phyloP scores from a whole-genome alignment of 2,329 filamentous ascomycete genomes.

The Cryphonectria nitschkei region DNA sequence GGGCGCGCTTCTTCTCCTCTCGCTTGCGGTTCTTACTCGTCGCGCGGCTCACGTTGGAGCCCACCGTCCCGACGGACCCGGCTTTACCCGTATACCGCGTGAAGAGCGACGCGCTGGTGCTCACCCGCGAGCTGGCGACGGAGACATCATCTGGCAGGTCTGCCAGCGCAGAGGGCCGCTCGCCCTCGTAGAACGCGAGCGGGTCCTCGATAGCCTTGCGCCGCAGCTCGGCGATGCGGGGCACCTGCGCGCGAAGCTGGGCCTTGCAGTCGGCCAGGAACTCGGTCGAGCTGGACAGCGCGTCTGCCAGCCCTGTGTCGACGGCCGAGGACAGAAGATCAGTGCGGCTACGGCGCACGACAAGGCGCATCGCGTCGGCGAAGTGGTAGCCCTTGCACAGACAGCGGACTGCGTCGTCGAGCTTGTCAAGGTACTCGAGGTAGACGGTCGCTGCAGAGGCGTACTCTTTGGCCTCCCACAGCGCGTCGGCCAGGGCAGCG shows the following conservation, averaged over 20 bases:
- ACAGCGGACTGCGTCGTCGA: constrained; percentile 70
- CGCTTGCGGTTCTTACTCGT: constrained; percentile 86
- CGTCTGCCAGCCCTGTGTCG: constrained; percentile 79
- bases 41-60: constrained; percentile 74
- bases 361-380: constrained; percentile 82
- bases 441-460: constrained; percentile 78
- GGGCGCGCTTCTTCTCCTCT: constrained; percentile 92
- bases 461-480: constrained; percentile 85
- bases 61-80: constrained; percentile 66
- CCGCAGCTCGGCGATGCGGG: constrained; percentile 81
- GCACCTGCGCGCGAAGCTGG: constrained; percentile 83
- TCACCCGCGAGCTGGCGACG: constrained; percentile 78
- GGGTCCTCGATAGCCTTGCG: constrained; percentile 82
- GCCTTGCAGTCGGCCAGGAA: constrained; percentile 90
- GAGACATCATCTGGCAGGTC: constrained; percentile 86
- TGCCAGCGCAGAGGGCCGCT: constrained; percentile 46
- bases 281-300: constrained; percentile 81
- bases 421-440: constrained; percentile 76
- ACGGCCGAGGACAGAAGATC: constrained; percentile 70
- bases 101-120: constrained; percentile 86
- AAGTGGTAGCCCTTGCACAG: constrained; percentile 89
- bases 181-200: constrained; percentile 84
- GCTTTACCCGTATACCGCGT: constrained; percentile 83
- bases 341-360: constrained; percentile 62
- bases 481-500: constrained; percentile 73